Conservation (phyloP, 2,329 filamentous ascomycete species). For the Hypoxylon sp. region DNA sequence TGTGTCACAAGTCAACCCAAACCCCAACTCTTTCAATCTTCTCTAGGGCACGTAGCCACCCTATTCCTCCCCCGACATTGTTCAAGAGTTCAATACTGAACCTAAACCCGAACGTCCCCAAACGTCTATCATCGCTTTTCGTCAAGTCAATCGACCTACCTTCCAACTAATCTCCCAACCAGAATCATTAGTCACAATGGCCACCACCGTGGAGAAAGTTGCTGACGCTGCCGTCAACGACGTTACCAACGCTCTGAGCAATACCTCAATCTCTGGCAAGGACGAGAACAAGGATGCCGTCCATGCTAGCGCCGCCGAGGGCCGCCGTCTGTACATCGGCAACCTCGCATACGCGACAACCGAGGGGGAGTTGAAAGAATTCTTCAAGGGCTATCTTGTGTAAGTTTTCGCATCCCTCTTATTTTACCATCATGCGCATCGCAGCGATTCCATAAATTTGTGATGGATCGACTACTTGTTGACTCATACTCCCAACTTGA, state of each 20-base stretch:
- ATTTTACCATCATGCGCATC: neutral
- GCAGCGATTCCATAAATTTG: neutral
- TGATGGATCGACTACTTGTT: constrained; percentile 17
- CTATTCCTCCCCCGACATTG: constrained; percentile 77
- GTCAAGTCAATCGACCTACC: constrained; percentile 49
- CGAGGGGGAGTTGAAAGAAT: constrained; percentile 99
- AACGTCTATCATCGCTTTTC: constrained; percentile 53
- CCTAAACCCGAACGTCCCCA: constrained; percentile 56
- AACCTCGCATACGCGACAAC: constrained; percentile 99
- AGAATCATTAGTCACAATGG: constrained; percentile 78
- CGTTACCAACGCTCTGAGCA: constrained; percentile 81
- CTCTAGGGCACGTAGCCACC: constrained; percentile 93
- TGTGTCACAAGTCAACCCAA: constrained; percentile 56
- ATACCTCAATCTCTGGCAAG: constrained; percentile 77
- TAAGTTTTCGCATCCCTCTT: constrained; percentile 69
- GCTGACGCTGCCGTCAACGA: constrained; percentile 77
- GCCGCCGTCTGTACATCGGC: constrained; percentile 99
- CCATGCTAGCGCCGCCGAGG: constrained; percentile 97
- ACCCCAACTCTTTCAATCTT: constrained; percentile 62
- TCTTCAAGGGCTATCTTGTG: constrained; percentile 99
- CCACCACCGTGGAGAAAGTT: constrained; percentile 81
- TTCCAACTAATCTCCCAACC: constrained; percentile 60
- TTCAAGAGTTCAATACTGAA: constrained; percentile 77
- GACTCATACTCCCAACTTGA: constrained; percentile 18
- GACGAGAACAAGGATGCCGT: constrained; percentile 82